These are phyloP conservation scores for Cryptosporidium sp. DNA, from an alignment of 169 alveolate species.

Conservation along the genomic window DNA sequence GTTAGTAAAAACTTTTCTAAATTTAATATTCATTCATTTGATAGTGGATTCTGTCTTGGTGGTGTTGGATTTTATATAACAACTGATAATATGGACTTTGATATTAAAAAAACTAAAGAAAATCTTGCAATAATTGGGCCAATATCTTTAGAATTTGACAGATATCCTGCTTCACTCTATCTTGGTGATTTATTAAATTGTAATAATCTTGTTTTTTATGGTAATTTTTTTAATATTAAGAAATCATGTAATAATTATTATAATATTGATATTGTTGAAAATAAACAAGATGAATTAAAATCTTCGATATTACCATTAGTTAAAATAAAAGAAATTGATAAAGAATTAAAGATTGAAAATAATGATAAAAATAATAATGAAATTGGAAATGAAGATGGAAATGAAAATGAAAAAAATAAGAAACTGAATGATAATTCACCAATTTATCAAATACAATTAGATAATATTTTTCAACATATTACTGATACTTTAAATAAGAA, in stretches of 20 bases:
- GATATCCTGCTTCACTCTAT: slow-evolving; percentile 70
- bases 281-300: neutral
- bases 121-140: slow-evolving; percentile 54
- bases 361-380: neutral
- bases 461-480: slow-evolving; percentile 21
- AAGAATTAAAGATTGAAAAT: neutral
- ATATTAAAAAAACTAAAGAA: neutral
- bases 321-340: neutral
- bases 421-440: neutral
- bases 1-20: slow-evolving; percentile 9
- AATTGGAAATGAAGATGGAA: no score
- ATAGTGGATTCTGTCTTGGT: slow-evolving; percentile 70
- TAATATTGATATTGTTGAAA: neutral
- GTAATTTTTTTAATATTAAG: neutral
- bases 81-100: slow-evolving; percentile 17
- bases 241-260: neutral
- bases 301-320: neutral
- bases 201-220: slow-evolving; percentile 53
- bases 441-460: slow-evolving; percentile 8
- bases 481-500: slow-evolving; percentile 26
- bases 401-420: neutral
- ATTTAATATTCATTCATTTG: slow-evolving; percentile 42
- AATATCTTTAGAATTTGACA: slow-evolving; percentile 48
- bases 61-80: slow-evolving; percentile 57
- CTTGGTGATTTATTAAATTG: slow-evolving; percentile 41